phyloP scores from a whole-genome alignment of 192 early-diverging fungal species.

The Thamnidium elegans region DNA sequence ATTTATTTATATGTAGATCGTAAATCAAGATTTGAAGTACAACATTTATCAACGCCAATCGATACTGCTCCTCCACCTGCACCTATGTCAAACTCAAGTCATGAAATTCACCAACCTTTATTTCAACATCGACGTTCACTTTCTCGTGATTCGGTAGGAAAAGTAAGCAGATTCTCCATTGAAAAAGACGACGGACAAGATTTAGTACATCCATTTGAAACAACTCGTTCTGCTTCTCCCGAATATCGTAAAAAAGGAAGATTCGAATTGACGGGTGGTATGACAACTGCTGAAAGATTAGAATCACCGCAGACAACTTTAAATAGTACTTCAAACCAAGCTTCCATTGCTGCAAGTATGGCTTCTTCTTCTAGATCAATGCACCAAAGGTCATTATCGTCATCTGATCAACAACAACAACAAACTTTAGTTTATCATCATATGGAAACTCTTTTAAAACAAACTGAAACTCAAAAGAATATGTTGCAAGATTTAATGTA shows the following conservation, averaged over 20 bases:
- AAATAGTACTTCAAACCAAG: not conserved
- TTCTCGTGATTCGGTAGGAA: not conserved
- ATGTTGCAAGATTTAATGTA: conserved; percentile 36
- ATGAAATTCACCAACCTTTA: not conserved
- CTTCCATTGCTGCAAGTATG: not conserved
- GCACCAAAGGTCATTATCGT: not conserved
- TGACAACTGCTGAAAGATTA: conserved; percentile 3
- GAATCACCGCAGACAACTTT: not conserved
- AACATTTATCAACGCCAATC: conserved; percentile 8
- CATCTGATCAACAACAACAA: not conserved
- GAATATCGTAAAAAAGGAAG: conserved; percentile 35
- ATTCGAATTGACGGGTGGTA: conserved; percentile 30
- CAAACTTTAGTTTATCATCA: conserved; percentile 31
- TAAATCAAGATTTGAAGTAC: conserved; percentile 35
- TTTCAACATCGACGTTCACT: not conserved
- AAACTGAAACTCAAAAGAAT: conserved; percentile 45
- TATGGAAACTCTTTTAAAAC: conserved; percentile 42
- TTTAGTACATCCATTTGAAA: not conserved
- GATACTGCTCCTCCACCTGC: too few species aligned
- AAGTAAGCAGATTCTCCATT: conserved; percentile 7
- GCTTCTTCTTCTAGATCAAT: not conserved
- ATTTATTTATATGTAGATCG: conserved; percentile 12
- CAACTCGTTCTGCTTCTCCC: not conserved
- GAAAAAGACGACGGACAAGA: conserved; percentile 1
- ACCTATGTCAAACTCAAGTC: too few species aligned